Evolutionary conservation across 495 filamentous ascomycete genomes (phyloP), one percentile per base, ranked within the genome.

Genomic region (Aspergillus leporis): DNA sequence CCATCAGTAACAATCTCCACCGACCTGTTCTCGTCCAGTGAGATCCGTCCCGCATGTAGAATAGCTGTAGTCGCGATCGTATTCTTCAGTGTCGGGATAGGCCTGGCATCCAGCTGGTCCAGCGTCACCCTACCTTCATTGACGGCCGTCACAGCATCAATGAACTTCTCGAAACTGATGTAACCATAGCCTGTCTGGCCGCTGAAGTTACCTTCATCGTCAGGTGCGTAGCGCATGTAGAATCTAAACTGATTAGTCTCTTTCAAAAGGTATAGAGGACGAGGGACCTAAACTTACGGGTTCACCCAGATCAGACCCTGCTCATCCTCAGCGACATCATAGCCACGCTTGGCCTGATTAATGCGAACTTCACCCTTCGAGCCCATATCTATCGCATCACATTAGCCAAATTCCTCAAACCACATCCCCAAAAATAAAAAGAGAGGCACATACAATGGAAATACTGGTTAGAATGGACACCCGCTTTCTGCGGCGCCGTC

Each of bases 171-270:
- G 68, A 97, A 93, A 55, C 87, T 91, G 60, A 97, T 84, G 69
- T 97, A 97, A 14, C 93, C 91, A 67, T 97, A 97, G 0, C 93
- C 93, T 7, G 85, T 89, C 71, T 97, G 93, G 21, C 93, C 93
- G 34, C 82, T 84, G 68, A 97, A 97, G 74, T 96, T 96, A 18
- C 93, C 93, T 70, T 96, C 90, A 70, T 97, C 93, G 62, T 96
- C 92, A 14, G 93, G 92, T 13, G 93, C 92, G 66, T 97, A 97
- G 64, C 87, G 85, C 93, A 97, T 97, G 68, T 97, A 97, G 77
- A 97, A 97, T 34, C 77, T 80, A 19, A 54, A 28, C 32, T 32
- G 36, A 55, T 52, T 61, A 28, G 25, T 6, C 25, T 6, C n/a
- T n/a, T n/a, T n/a, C n/a, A n/a, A n/a, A 19, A 47, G 0, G 10